Evolutionary conservation across 805 yeast species (phyloP).

Genomic region (Isabelozyma pseudorhagii): DNA sequence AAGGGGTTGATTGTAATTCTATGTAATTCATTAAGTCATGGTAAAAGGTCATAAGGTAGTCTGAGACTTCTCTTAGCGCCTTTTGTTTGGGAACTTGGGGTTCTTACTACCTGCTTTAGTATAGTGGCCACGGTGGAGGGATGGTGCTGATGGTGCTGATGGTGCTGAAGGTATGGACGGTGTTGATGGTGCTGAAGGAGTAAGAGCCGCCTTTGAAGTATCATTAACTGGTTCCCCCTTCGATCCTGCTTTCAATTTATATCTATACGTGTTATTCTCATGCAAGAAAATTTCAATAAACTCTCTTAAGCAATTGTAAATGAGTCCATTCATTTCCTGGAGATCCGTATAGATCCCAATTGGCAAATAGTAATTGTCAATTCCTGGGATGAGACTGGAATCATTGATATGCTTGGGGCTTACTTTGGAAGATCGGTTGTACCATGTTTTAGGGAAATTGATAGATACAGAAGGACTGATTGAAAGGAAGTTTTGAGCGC

Average conservation of each 20-base stretch:
- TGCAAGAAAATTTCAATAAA: slow-evolving; percentile 18
- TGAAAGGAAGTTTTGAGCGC: slow-evolving; percentile 23
- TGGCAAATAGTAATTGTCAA: slow-evolving; percentile 31
- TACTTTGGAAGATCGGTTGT: slow-evolving; percentile 13
- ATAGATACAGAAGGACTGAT: slow-evolving; percentile 22
- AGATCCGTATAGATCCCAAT: slow-evolving; percentile 34
- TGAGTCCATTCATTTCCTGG: slow-evolving; percentile 28
- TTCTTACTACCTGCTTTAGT: not conserved
- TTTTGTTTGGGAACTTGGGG: not conserved
- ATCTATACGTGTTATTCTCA: slow-evolving; percentile 5
- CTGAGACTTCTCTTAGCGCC: not conserved
- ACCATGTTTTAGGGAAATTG: slow-evolving; percentile 31
- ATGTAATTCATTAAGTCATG: not conserved
- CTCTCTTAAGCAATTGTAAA: slow-evolving; percentile 28
- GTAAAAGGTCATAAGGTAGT: not conserved
- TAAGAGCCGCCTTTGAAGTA: not conserved
- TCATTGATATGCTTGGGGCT: slow-evolving; percentile 8
- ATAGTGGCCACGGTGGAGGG: not conserved
- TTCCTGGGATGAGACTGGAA: slow-evolving; percentile 17
- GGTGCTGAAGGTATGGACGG: not conserved
- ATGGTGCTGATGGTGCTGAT: not conserved
- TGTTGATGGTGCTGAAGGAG: not conserved
- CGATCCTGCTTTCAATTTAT: slow-evolving; percentile 13
- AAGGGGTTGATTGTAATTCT: not conserved
- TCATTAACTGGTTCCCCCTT: slow-evolving; percentile 4